phyloP scores from a whole-genome alignment of 1,284 basidiomycete species.

The Pseudozyma thailandica region DNA sequence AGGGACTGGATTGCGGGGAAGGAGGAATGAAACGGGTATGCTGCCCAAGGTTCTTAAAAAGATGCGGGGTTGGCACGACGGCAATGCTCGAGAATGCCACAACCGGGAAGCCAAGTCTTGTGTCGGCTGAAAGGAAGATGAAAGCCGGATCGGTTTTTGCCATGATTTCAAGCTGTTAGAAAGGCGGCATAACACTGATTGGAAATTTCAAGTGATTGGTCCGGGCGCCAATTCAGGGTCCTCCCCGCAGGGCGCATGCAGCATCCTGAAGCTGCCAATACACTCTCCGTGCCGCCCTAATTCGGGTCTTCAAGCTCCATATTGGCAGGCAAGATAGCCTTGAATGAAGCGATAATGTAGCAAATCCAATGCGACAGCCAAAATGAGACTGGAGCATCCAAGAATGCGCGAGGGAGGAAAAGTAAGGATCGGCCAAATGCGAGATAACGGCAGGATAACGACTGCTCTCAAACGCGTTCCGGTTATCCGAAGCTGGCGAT shows the following conservation, averaged over 20 bases:
- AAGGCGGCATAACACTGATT: background rate
- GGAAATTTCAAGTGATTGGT: background rate
- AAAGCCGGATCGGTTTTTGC: background rate
- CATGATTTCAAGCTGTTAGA: background rate
- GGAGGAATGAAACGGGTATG: background rate
- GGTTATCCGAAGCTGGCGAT: conserved; percentile 22
- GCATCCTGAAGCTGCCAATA: background rate
- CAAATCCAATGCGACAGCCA: no score
- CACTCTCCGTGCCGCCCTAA: background rate
- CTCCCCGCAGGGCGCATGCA: background rate
- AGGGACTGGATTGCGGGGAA: background rate
- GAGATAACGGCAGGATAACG: conserved; percentile 20
- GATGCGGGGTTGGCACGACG: background rate
- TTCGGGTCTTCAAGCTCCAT: no score
- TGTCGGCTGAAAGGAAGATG: background rate
- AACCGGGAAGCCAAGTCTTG: background rate
- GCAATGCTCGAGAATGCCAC: background rate
- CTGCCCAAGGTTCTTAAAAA: background rate
- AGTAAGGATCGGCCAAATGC: background rate
- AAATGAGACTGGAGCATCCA: background rate
- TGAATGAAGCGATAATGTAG: no score
- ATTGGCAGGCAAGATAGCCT: no score
- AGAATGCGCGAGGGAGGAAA: background rate
- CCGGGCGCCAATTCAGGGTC: conserved; percentile 21
- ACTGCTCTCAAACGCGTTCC: conserved; percentile 24